phyloP scores from a whole-genome alignment of 2,329 filamentous ascomycete genomes.

The Rugonectria rugulosa region DNA sequence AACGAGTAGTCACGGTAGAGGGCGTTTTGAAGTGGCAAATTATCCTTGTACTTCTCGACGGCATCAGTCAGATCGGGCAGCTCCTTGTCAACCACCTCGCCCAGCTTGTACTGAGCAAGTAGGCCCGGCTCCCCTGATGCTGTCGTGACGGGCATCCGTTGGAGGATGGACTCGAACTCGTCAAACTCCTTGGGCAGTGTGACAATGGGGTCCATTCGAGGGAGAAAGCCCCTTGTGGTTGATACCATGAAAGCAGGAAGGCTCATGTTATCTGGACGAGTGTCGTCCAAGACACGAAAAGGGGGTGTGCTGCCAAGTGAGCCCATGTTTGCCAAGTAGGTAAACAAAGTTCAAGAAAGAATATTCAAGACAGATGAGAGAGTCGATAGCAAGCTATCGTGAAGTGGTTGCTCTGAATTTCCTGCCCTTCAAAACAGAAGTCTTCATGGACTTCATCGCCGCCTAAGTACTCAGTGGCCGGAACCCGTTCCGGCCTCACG shows the following conservation, averaged over 20 bases:
- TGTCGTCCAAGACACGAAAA: constrained; percentile 71
- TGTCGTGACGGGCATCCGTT: constrained; percentile 81
- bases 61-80: constrained; percentile 79
- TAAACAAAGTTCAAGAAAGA: background rate
- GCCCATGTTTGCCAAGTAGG: constrained; percentile 47
- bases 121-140: constrained; percentile 77
- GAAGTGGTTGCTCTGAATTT: constrained; percentile 12
- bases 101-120: constrained; percentile 76
- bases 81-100: constrained; percentile 74
- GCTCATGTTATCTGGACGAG: constrained; percentile 66
- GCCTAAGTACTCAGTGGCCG: constrained; percentile 59
- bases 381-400: constrained; percentile 1
- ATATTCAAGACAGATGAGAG: too few relatives aligned
- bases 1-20: constrained; percentile 93
- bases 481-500: constrained; percentile 55
- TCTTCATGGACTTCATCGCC: constrained; percentile 38
- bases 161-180: constrained; percentile 73
- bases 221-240: constrained; percentile 76
- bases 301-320: constrained; percentile 45
- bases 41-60: constrained; percentile 75
- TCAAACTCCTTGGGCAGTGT: constrained; percentile 77
- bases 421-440: constrained; percentile 2
- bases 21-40: constrained; percentile 83
- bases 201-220: constrained; percentile 68
- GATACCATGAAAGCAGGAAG: constrained; percentile 83